A percentile compares a stretch with the other conserved stretches of the same genome.
Evolutionary conservation across 2,329 filamentous ascomycete species (phyloP).

Genomic region (Colletotrichum camelliae): DNA sequence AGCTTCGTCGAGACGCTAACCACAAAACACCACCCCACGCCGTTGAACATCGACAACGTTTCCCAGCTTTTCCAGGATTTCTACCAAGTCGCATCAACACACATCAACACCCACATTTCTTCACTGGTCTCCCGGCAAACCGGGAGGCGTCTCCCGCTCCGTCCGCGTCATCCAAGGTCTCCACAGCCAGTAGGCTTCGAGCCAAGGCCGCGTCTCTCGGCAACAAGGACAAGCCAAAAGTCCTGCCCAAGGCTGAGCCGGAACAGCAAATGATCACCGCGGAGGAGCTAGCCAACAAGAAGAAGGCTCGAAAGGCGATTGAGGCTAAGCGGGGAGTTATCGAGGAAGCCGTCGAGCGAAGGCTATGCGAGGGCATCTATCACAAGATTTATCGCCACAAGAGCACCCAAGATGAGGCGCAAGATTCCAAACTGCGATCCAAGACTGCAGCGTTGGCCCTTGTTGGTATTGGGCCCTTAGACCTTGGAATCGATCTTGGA

Average conservation of each 20-base stretch:
- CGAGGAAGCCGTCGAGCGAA: conserved; percentile 90
- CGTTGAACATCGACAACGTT: conserved; percentile 82
- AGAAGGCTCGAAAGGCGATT: conserved; percentile 77
- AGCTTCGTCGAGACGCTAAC: conserved; percentile 92
- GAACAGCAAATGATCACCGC: conserved; percentile 90
- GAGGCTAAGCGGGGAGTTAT: conserved; percentile 79
- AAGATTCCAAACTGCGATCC: conserved; percentile 92
- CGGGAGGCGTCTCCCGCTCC: conserved; percentile 67
- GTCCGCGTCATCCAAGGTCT: conserved; percentile 59
- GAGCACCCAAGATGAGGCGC: conserved; percentile 90
- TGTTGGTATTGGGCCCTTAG: conserved; percentile 88
- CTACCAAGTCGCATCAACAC: conserved; percentile 79
- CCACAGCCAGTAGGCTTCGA: conserved; percentile 61
- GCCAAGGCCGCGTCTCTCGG: conserved; percentile 61
- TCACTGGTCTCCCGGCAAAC: conserved; percentile 77
- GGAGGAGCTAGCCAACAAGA: conserved; percentile 81
- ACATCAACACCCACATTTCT: conserved; percentile 87
- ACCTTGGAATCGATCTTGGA: conserved; percentile 80
- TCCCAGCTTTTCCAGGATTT: conserved; percentile 94
- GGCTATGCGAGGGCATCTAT: conserved; percentile 85
- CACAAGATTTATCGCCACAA: conserved; percentile 89
- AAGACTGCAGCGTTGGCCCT: conserved; percentile 89
- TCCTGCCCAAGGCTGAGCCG: conserved; percentile 44
- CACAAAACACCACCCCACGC: conserved; percentile 84
- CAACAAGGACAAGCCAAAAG: conserved; percentile 55